Conservation (phyloP, 2,329 filamentous ascomycete species). For the Xylariaceae sp. region DNA sequence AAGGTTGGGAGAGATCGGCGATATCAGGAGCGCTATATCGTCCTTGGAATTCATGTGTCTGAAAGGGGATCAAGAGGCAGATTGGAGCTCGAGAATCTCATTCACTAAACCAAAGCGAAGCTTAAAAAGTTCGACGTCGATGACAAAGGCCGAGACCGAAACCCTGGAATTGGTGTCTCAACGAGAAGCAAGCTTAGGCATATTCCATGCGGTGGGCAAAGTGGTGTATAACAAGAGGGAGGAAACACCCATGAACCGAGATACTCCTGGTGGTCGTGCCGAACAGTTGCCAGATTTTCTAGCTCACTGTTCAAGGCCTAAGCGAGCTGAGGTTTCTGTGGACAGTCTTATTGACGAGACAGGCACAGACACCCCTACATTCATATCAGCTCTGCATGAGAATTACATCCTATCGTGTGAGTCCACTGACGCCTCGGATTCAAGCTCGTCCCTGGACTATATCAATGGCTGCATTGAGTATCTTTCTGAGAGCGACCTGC, state of each 20-base stretch:
- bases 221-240: slow-evolving; percentile 94
- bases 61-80: slow-evolving; percentile 68
- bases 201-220: slow-evolving; percentile 95
- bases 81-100: slow-evolving; percentile 70
- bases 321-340: slow-evolving; percentile 60
- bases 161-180: slow-evolving; percentile 78
- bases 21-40: slow-evolving; percentile 88
- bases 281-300: slow-evolving; percentile 59
- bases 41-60: slow-evolving; percentile 90
- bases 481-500: slow-evolving; percentile 81
- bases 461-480: slow-evolving; percentile 82
- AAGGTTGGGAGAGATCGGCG: slow-evolving; percentile 77
- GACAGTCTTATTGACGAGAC: slow-evolving; percentile 87
- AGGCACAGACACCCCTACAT: slow-evolving; percentile 86
- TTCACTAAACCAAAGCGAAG: slow-evolving; percentile 66
- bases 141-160: slow-evolving; percentile 76
- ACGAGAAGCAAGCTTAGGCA: slow-evolving; percentile 82
- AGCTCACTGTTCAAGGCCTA: slow-evolving; percentile 52
- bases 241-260: slow-evolving; percentile 38
- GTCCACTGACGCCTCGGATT: slow-evolving; percentile 42
- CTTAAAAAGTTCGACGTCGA: slow-evolving; percentile 47
- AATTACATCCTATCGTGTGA: slow-evolving; percentile 88
- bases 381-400: slow-evolving; percentile 85
- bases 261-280: slow-evolving; percentile 32
- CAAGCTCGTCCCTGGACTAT: slow-evolving; percentile 65